phyloP scores from a whole-genome alignment of 257 asterid species.

The Misopates orontium region DNA sequence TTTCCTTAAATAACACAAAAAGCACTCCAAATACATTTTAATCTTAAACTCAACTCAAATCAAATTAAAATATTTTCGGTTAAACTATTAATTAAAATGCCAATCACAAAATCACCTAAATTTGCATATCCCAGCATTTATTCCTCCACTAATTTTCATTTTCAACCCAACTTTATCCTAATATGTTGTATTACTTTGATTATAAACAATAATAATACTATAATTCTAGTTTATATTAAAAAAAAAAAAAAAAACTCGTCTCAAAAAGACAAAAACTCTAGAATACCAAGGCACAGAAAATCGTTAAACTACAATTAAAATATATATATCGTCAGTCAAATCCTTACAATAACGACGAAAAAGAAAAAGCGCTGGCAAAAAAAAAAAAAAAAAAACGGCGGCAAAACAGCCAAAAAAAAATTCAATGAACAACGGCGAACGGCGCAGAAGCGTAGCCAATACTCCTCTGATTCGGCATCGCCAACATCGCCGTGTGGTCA shows the following conservation, averaged over 20 bases:
- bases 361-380: neutral
- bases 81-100: too few relatives aligned
- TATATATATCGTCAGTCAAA: slow-evolving; percentile 32
- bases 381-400: neutral
- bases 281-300: neutral
- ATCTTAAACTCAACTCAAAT: too few relatives aligned
- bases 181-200: too few relatives aligned
- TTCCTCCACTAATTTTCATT: slow-evolving; percentile 5
- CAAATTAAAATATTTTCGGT: too few relatives aligned
- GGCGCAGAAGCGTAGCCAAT: slow-evolving; percentile 57
- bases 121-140: neutral
- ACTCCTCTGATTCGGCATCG: slow-evolving; percentile 90
- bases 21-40: neutral
- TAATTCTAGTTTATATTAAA: too few relatives aligned
- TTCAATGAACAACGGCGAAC: slow-evolving; percentile 66
- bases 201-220: too few relatives aligned
- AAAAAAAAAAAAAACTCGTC: too few relatives aligned
- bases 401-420: slow-evolving; percentile 10
- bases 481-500: slow-evolving; percentile 97
- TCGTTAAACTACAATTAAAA: slow-evolving; percentile 16
- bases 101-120: neutral
- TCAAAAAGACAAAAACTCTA: too few relatives aligned
- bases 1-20: neutral
- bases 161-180: neutral
- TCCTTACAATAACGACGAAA: neutral